Base-by-base conservation (phyloP, 1,139 yeast genomes). In the Taiozyma sp. region DNA sequence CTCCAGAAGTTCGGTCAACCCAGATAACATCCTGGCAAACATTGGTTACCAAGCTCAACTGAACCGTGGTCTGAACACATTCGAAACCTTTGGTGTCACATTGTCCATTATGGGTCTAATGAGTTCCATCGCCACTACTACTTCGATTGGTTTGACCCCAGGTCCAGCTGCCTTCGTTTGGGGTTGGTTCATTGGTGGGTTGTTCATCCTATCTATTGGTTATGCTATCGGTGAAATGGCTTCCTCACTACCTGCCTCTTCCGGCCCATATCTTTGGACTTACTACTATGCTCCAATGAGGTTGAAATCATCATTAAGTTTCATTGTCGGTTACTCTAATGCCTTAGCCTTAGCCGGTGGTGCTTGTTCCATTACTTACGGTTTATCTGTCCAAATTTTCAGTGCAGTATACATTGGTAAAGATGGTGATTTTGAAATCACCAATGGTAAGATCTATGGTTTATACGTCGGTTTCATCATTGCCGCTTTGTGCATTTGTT, bases 241-340 rank as follows among this genome's bases (percentile, higher is more conserved):
- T 1, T 77, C 83, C 36, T 76, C 87, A 22, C 79, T 82, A 64
- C 90, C 90, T 47, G 83, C 90, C 5, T 75, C 84, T 28, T 89
- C 90, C 51, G 90, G 89, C 8, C 71, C 84, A 60, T 83, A 83
- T 65, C 82, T 68, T 58, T 76, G 78, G 80, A 76, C 81, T 8
- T 72, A 66, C 55, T 69, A 73, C 58, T 76, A 75, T 56, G 77
- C 83, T 4, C 83, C 81, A 2, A 67, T 65, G 40, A 57, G 54
- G 9, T 53, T 66, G 52, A 61, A 70, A 59, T 67, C 70, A 23
- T 70, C 74, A 13, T 57, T 76, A 13, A 73, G 80, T 41, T 80
- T 73, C 57, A 59, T 83, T 47, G 78, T 83, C 54, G 84, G 83
- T 2, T 72, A 76, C 55, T 70, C 80, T 32, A 79, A 79, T 62